Evolutionary conservation across 1,284 basidiomycete genomes (phyloP).

Genomic region (Boletus albobrunnescens): DNA sequence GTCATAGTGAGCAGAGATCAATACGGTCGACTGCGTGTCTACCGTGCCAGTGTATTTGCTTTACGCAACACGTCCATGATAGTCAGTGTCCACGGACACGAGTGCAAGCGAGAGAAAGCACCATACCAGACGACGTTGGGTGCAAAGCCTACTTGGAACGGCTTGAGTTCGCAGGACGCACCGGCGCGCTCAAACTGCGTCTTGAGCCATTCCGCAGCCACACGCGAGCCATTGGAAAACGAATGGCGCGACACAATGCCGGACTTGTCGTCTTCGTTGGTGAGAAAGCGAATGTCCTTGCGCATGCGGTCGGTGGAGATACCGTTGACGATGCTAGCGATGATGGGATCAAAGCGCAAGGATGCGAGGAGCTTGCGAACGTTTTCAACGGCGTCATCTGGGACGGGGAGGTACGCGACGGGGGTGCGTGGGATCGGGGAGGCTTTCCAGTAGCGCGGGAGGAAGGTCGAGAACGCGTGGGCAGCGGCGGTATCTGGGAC

Average conservation of each 20-base stretch:
- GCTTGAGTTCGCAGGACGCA: slow-evolving; percentile 62
- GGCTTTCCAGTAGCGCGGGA: slow-evolving; percentile 63
- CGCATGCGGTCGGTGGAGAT: slow-evolving; percentile 62
- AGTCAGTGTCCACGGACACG: neutral
- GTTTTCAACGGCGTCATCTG: slow-evolving; percentile 44
- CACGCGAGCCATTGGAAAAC: slow-evolving; percentile 63
- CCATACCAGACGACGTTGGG: slow-evolving; percentile 80
- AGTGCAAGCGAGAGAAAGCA: neutral
- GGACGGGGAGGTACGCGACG: slow-evolving; percentile 49
- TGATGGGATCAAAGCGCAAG: slow-evolving; percentile 54
- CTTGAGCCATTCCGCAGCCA: slow-evolving; percentile 77
- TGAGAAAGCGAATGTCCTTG: slow-evolving; percentile 73
- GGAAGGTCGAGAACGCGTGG: slow-evolving; percentile 37
- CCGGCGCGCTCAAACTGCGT: slow-evolving; percentile 67
- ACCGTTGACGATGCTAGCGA: slow-evolving; percentile 60
- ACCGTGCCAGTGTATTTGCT: slow-evolving; percentile 53
- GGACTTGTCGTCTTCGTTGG: slow-evolving; percentile 69
- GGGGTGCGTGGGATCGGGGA: slow-evolving; percentile 49
- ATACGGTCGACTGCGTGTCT: slow-evolving; percentile 50
- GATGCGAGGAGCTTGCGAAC: slow-evolving; percentile 47
- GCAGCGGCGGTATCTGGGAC: slow-evolving; percentile 21
- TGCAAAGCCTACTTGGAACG: slow-evolving; percentile 68
- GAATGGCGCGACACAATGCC: slow-evolving; percentile 73
- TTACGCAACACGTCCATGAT: neutral
- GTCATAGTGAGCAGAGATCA: slow-evolving; percentile 83